phyloP scores from a whole-genome alignment of 164 flowering plant species.

The Litsea cubeba region DNA sequence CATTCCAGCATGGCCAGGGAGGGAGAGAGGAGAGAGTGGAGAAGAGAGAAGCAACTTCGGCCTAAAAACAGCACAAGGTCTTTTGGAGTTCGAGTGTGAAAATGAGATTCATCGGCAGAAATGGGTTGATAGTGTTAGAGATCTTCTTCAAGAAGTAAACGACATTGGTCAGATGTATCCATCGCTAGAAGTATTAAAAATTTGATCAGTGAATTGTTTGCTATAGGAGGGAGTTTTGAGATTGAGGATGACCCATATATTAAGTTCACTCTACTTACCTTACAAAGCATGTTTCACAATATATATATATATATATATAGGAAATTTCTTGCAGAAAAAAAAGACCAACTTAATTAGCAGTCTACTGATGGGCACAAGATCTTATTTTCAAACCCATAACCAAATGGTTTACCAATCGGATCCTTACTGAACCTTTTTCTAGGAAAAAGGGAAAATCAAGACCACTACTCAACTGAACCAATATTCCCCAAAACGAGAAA shows the following conservation, averaged over 20 bases:
- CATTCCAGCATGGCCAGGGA: conserved; percentile 47
- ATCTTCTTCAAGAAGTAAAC: conserved; percentile 40
- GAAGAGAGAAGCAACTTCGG: conserved; percentile 58
- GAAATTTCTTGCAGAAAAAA: background rate
- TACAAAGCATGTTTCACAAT: background rate
- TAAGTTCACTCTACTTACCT: background rate
- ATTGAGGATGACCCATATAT: background rate
- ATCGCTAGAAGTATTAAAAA: conserved; percentile 33
- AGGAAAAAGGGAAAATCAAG: too few species aligned
- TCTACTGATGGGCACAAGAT: too few species aligned
- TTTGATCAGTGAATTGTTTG: conserved; percentile 9
- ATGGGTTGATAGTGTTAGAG: conserved; percentile 69
- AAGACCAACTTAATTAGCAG: too few species aligned
- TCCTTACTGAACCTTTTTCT: too few species aligned
- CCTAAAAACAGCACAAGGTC: conserved; percentile 71
- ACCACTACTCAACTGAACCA: too few species aligned
- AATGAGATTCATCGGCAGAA: conserved; percentile 61
- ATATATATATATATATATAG: background rate
- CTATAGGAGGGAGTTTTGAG: background rate
- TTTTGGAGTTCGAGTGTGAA: conserved; percentile 84
- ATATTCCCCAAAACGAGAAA: too few species aligned
- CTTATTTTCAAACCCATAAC: too few species aligned
- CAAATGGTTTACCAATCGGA: too few species aligned
- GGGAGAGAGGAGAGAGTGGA: conserved; percentile 39
- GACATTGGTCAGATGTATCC: conserved; percentile 25